Base-by-base conservation (phyloP, 2,329 filamentous ascomycete species). In the Graphiopsis chlorocephala region DNA sequence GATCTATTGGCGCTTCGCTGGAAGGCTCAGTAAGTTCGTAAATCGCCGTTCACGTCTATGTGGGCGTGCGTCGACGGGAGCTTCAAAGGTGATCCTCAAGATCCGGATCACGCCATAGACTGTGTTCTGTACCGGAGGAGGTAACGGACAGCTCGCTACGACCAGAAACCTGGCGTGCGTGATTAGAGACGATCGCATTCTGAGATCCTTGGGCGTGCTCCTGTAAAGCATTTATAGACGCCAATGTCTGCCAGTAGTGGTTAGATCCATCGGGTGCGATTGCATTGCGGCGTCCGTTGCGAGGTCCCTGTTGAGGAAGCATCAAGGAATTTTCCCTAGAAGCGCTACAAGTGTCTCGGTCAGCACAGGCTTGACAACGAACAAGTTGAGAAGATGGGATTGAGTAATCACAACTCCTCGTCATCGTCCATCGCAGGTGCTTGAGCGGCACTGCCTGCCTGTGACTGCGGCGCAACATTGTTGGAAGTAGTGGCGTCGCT, bases 371-470 rank as follows among this genome's bases (percentile, higher is more conserved):
- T 1, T 11, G 10, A 45, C 3, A 17, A 31, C 31, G 10, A 20
- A 53, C 50, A 38, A 26, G 11, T 56, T 17, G 45, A 26, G 17
- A 11, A 61, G 26, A 14, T 33, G 45, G 38, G 17, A 48, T 56
- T 14, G 6, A 23, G 17, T 42, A 50, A 64, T 79, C 77, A 81
- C 74, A 81, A 73, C 68, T 81, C 79, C 57, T 81, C 79, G 33
- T 81, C 79, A 48, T 79, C 78, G 71, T 77, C 76, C 68, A 67
- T 67, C 20, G 61, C 66, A 60, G 48, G 57, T 63, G 64, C 50
- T 33, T 15, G 72, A 68, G n/a, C 66, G 17, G 53, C 67, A 20
- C 67, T 68, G n/a, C 64, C 48, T 10, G 69, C 53, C 31, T 56
- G 53, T 60, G 48, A 47, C 64, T 65, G 56, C 29, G 15, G 72